These are phyloP conservation scores for Neurospora sp. DNA, from an alignment of 495 filamentous ascomycete species.

Conservation along the genomic window DNA sequence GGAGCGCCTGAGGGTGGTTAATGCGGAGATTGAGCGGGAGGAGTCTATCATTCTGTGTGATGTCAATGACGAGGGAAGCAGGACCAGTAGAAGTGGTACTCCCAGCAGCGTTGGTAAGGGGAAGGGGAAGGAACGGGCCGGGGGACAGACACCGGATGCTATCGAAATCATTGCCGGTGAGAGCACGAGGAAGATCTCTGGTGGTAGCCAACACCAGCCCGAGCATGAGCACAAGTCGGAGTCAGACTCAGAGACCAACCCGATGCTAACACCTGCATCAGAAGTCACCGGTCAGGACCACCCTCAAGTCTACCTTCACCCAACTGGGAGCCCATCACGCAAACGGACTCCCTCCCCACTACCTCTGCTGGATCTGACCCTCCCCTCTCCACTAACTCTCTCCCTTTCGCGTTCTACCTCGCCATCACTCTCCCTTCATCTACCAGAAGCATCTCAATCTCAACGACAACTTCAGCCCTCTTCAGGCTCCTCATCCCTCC, in stretches of 20 bases:
- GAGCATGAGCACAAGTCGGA: background rate
- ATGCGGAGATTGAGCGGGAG: conserved; percentile 46
- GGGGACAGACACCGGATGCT: background rate
- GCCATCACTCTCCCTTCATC: background rate
- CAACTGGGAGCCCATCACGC: background rate
- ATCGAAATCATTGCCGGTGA: background rate
- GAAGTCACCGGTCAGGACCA: background rate
- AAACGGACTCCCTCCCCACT: background rate
- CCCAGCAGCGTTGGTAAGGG: background rate
- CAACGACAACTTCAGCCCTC: background rate
- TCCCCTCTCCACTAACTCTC: background rate
- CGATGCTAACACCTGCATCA: background rate
- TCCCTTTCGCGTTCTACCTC: background rate
- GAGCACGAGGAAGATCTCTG: background rate
- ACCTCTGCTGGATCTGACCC: background rate
- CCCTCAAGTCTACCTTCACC: background rate
- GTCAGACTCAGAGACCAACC: background rate
- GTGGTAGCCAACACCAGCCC: background rate
- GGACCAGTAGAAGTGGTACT: background rate
- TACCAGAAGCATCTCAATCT: background rate
- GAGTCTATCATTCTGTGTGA: conserved; percentile 10
- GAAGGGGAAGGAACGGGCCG: background rate
- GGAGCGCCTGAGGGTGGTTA: conserved; percentile 77
- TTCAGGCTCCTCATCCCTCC: background rate
- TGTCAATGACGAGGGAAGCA: background rate